A percentile compares a stretch with the other conserved stretches of the same genome.
Evolutionary conservation across 1,284 basidiomycete species (phyloP).

Genomic region (Ustilago curta): DNA sequence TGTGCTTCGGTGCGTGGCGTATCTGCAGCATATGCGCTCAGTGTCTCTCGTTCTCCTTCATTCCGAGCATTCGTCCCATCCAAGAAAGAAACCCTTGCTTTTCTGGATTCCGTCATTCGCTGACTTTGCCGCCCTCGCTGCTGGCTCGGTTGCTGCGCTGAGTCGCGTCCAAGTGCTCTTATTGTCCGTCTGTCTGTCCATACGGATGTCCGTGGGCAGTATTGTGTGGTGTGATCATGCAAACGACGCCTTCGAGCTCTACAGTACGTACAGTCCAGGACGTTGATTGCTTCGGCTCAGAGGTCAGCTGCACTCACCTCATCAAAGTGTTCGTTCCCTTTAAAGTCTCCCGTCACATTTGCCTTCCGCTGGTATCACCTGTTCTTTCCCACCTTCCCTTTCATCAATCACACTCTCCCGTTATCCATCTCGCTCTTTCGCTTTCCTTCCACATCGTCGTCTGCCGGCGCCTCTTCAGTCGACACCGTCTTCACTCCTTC

Average conservation of each 20-base stretch:
- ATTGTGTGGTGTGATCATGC: too few species aligned
- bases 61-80: conserved; percentile 2
- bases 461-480: not conserved
- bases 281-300: not conserved
- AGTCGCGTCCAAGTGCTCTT: not conserved
- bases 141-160: not conserved
- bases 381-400: conserved; percentile 4
- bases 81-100: not conserved
- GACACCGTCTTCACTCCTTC: not conserved
- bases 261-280: too few species aligned
- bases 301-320: not conserved
- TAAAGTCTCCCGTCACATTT: not conserved
- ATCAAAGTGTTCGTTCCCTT: not conserved
- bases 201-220: too few species aligned
- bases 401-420: not conserved
- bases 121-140: not conserved
- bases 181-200: too few species aligned
- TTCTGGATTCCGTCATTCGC: not conserved
- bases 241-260: too few species aligned
- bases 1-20: conserved; percentile 2
- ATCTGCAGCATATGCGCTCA: not conserved
- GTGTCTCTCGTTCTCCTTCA: not conserved
- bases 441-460: not conserved
- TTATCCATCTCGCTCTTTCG: not conserved
- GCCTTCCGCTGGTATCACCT: not conserved